Conservation (phyloP, 345 rosid species). For the Linum tenue region DNA sequence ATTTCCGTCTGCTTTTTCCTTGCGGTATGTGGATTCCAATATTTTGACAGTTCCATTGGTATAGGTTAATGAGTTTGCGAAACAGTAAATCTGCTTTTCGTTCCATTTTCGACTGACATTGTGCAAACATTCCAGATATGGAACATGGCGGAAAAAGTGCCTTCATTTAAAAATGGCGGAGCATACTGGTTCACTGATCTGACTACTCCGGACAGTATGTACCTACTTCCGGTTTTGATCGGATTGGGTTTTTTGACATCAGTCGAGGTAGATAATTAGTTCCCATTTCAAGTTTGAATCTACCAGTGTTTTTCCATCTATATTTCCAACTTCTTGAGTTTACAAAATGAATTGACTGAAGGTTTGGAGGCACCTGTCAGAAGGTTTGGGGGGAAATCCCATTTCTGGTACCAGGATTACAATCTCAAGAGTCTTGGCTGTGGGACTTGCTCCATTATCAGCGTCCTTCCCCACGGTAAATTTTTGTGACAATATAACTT, state of each 20-base stretch:
- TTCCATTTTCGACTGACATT: background rate
- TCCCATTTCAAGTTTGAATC: background rate
- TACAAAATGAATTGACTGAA: background rate
- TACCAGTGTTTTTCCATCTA: background rate
- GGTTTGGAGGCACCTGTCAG: conserved; percentile 30
- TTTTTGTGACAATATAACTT: background rate
- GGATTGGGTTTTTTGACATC: conserved; percentile 53
- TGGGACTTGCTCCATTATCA: conserved; percentile 61
- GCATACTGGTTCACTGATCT: conserved; percentile 77
- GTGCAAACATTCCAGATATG: conserved; percentile 33
- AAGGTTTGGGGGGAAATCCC: conserved; percentile 88
- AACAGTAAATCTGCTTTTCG: background rate
- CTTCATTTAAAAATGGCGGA: conserved; percentile 78
- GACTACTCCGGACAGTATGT: conserved; percentile 58
- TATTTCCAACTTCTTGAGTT: background rate
- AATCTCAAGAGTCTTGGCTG: conserved; percentile 49
- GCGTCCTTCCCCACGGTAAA: conserved; percentile 67
- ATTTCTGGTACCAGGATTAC: conserved; percentile 45
- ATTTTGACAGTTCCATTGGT: background rate
- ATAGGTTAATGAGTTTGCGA: background rate
- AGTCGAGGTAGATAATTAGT: conserved; percentile 54
- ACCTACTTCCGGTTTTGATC: conserved; percentile 59
- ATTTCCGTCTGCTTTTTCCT: conserved; percentile 1
- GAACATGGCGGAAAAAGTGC: conserved; percentile 84
- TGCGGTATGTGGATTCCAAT: background rate